phyloP scores from a whole-genome alignment of 2,329 filamentous ascomycete species.

The Dichotomopilus funicola region DNA sequence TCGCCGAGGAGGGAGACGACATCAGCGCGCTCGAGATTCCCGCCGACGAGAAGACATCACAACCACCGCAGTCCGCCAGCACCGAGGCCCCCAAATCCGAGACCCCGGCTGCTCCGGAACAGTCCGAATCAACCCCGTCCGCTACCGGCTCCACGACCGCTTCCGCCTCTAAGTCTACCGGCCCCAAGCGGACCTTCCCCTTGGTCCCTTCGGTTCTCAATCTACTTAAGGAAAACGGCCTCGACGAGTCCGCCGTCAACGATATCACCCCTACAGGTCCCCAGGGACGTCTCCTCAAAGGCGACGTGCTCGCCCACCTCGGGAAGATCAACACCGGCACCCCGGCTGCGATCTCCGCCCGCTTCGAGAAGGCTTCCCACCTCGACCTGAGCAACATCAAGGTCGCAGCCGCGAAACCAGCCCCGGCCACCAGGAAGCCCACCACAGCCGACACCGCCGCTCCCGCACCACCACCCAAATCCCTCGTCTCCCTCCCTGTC shows the following conservation, averaged over 20 bases:
- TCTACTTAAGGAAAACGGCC: conserved; percentile 70
- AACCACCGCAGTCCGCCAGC: conserved; percentile 26
- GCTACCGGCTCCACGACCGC: conserved; percentile 10
- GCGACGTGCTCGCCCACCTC: conserved; percentile 86
- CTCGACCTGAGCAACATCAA: conserved; percentile 96
- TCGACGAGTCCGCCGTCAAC: conserved; percentile 67
- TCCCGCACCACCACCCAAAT: conserved; percentile 38
- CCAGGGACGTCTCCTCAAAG: conserved; percentile 83
- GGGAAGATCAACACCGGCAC: conserved; percentile 69
- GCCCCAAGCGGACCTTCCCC: conserved; percentile 61
- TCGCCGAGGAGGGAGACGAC: conserved; percentile 78
- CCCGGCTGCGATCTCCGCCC: conserved; percentile 62
- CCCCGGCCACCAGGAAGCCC: conserved; percentile 31
- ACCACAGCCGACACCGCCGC: conserved; percentile 34
- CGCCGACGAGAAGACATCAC: conserved; percentile 49
- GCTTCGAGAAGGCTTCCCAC: conserved; percentile 69
- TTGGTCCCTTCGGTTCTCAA: conserved; percentile 78
- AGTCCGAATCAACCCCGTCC: conserved; percentile 22
- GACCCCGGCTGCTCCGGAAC: conserved; percentile 6
- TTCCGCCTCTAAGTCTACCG: conserved; percentile 42
- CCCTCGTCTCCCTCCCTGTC: conserved; percentile 65
- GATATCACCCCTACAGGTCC: conserved; percentile 86
- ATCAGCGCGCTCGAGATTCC: conserved; percentile 68
- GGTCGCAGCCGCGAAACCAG: conserved; percentile 46
- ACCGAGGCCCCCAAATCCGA: conserved; percentile 15